phyloP scores from a whole-genome alignment of 1,139 yeast genomes.

The Wickerhamomyces sp. region DNA sequence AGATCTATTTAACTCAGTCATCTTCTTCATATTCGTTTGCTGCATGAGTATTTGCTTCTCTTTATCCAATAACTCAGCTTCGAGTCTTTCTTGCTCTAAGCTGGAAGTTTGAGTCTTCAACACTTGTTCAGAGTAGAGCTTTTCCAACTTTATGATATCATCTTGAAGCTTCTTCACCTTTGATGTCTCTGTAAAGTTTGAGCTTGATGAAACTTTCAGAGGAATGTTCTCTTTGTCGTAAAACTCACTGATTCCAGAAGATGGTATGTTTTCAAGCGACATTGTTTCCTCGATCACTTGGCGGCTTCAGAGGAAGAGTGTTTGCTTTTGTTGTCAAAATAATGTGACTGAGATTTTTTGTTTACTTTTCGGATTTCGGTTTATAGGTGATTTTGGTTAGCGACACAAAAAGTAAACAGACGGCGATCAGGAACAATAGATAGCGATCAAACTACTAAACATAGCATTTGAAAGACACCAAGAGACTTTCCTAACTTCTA shows the following conservation, averaged over 20 bases:
- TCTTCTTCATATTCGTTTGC: constrained; percentile 7
- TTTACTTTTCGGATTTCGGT: constrained; percentile 3
- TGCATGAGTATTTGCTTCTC: constrained; percentile 17
- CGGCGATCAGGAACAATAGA: too few species aligned
- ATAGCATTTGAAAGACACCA: too few species aligned
- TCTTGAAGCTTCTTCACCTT: constrained; percentile 3
- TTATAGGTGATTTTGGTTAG: not conserved
- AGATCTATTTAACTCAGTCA: constrained; percentile 10
- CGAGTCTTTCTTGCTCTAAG: constrained; percentile 29
- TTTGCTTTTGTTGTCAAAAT: too few species aligned
- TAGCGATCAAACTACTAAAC: too few species aligned
- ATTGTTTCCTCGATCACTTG: too few species aligned
- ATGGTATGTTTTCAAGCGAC: too few species aligned
- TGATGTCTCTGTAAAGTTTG: not conserved
- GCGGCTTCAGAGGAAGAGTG: too few species aligned
- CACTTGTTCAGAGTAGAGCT: constrained; percentile 26
- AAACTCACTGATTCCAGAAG: too few species aligned
- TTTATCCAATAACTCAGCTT: constrained; percentile 25
- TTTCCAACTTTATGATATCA: constrained; percentile 12
- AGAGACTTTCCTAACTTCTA: too few species aligned
- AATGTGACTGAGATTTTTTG: too few species aligned
- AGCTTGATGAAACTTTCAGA: not conserved
- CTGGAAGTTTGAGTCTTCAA: constrained; percentile 24
- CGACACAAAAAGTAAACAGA: constrained; percentile 1
- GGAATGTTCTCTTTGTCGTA: constrained; percentile 9